Percentiles rank a stretch among this genome's conserved stretches.
These are phyloP conservation scores for Trichoderma semiorbis DNA, from an alignment of 2,329 filamentous ascomycete species.

Conservation along the genomic window DNA sequence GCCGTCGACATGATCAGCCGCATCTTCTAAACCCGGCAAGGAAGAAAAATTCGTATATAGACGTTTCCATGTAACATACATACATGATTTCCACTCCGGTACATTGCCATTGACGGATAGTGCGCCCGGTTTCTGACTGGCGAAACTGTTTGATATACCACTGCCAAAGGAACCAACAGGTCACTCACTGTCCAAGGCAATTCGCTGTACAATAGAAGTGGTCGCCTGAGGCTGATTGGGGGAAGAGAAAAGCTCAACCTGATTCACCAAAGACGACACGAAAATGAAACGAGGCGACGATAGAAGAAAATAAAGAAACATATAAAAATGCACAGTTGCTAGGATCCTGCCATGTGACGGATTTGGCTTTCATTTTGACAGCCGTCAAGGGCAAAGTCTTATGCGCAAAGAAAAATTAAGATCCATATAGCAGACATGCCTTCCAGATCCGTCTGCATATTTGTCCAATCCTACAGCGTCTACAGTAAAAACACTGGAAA, in stretches of 20 bases:
- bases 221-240: not conserved
- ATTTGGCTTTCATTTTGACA: not conserved
- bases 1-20: constrained; percentile 51
- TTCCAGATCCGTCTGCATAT: not conserved
- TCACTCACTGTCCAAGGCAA: not conserved
- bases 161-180: not conserved
- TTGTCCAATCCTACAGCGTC: not conserved
- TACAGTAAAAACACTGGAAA: not conserved
- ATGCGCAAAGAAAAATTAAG: not conserved
- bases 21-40: constrained; percentile 36
- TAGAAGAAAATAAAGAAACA: not conserved
- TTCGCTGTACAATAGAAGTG: constrained; percentile 20
- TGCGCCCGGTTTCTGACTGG: not conserved
- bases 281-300: not conserved
- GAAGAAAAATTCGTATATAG: not conserved
- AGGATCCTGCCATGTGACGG: not conserved
- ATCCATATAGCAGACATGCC: not conserved
- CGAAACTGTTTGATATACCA: not conserved
- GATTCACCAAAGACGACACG: not conserved
- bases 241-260: not conserved
- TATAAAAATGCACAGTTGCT: not conserved
- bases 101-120: not conserved
- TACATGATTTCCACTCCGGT: not conserved
- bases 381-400: not conserved
- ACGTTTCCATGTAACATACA: not conserved